Evolutionary conservation across 2,329 filamentous ascomycete species (phyloP).

Genomic region (Colletotrichum phormii): DNA sequence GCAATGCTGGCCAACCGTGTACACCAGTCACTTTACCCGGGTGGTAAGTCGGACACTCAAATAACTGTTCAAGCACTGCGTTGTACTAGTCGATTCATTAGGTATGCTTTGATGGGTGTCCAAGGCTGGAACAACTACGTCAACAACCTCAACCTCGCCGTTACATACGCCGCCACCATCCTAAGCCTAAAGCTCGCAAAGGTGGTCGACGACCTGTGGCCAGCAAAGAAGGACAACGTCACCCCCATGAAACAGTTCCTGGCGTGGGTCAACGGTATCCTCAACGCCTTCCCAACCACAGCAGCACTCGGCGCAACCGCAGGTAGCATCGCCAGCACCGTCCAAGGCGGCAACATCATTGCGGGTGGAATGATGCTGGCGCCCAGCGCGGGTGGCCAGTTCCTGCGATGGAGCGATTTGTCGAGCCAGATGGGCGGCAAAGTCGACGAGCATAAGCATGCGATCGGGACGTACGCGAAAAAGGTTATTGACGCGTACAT

Average conservation of each 20-base stretch:
- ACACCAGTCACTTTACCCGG: conserved; percentile 28
- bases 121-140: conserved; percentile 36
- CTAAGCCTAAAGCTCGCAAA: background rate
- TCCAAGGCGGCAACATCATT: conserved; percentile 3
- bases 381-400: background rate
- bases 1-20: conserved; percentile 37
- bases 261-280: conserved; percentile 5
- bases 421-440: background rate
- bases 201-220: conserved; percentile 9
- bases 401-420: background rate
- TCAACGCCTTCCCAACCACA: conserved; percentile 9
- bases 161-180: background rate
- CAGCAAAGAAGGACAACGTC: background rate
- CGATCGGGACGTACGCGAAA: background rate
- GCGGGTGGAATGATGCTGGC: background rate
- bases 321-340: background rate
- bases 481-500: conserved; percentile 14
- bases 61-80: too few relatives aligned
- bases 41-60: conserved; percentile 10
- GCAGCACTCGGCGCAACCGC: background rate
- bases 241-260: background rate
- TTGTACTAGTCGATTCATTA: too few relatives aligned
- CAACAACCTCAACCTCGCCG: conserved; percentile 23
- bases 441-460: background rate
- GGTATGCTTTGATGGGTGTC: conserved; percentile 29